Percentiles rank a stretch among this genome's conserved stretches.
Evolutionary conservation across 192 early-diverging fungal species (phyloP).

Genomic region (Cetraspora pellucida): DNA sequence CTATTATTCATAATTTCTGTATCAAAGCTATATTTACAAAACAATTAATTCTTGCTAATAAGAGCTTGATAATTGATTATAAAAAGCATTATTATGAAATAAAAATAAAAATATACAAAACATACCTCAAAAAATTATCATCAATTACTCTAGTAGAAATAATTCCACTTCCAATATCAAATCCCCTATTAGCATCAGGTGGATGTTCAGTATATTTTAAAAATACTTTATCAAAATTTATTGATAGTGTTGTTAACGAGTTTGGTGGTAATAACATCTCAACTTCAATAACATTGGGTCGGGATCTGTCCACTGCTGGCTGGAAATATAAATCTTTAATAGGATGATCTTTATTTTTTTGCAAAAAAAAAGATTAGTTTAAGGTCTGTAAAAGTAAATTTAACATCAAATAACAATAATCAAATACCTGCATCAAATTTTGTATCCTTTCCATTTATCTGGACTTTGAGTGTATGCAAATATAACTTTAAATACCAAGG

Average conservation of each 20-base stretch:
- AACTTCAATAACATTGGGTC: constrained; percentile 82
- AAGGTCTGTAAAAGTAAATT: not conserved
- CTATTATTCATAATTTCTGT: too few species aligned
- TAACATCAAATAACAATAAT: not conserved
- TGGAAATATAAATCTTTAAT: constrained; percentile 67
- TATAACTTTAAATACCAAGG: constrained; percentile 95
- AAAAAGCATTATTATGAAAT: too few species aligned
- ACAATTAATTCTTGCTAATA: too few species aligned
- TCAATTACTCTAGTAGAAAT: constrained; percentile 39
- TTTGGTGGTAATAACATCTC: constrained; percentile 67
- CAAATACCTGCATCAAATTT: constrained; percentile 17
- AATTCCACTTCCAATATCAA: constrained; percentile 82
- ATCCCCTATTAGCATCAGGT: constrained; percentile 95
- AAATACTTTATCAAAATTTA: constrained; percentile 90
- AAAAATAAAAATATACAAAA: too few species aligned
- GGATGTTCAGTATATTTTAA: constrained; percentile 95
- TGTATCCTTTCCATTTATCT: constrained; percentile 40
- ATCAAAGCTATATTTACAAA: too few species aligned
- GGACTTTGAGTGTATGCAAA: constrained; percentile 79
- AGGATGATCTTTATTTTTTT: constrained; percentile 40
- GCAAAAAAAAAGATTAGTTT: not conserved
- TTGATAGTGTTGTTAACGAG: constrained; percentile 65
- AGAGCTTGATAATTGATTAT: too few species aligned
- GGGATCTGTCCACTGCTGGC: constrained; percentile 76
- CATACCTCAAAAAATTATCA: not conserved